Evolutionary conservation across 768 basidiomycete genomes (phyloP).

Genomic region (Suillus placidus): DNA sequence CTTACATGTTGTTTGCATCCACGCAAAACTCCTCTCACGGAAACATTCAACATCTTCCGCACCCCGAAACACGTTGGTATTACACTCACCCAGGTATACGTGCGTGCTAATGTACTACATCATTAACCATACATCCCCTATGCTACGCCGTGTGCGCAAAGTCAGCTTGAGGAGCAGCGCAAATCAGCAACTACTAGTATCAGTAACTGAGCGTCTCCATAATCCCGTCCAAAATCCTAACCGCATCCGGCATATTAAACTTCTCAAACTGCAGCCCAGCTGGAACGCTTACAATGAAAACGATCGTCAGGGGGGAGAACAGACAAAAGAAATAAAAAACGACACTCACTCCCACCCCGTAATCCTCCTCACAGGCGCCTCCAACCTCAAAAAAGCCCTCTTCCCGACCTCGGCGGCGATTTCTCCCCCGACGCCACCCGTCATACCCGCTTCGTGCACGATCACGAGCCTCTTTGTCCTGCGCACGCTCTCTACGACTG

Average conservation of each 20-base stretch:
- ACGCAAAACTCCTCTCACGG: too few species aligned
- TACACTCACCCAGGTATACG: constrained; percentile 3
- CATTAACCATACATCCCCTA: neutral
- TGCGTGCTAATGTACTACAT: constrained; percentile 2
- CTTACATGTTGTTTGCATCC: too few species aligned
- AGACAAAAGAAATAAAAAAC: constrained; percentile 10
- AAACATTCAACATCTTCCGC: neutral
- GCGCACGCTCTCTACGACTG: constrained; percentile 78
- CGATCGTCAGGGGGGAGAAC: constrained; percentile 1
- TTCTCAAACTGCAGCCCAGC: constrained; percentile 86
- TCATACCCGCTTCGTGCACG: constrained; percentile 90
- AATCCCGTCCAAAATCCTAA: constrained; percentile 81
- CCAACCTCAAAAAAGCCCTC: constrained; percentile 78
- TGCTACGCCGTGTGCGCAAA: neutral
- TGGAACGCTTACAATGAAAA: constrained; percentile 64
- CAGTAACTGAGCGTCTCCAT: constrained; percentile 81
- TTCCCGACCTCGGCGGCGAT: constrained; percentile 91
- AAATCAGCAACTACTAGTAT: constrained; percentile 5
- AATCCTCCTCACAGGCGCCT: constrained; percentile 85
- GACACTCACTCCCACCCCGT: constrained; percentile 91
- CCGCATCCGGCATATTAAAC: constrained; percentile 87
- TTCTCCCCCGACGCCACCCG: constrained; percentile 87
- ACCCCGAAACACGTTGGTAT: neutral
- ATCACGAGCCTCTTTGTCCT: constrained; percentile 85
- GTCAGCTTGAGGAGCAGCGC: neutral